phyloP scores from a whole-genome alignment of 495 filamentous ascomycete genomes.

The Hyphodiscus hymeniophilus region DNA sequence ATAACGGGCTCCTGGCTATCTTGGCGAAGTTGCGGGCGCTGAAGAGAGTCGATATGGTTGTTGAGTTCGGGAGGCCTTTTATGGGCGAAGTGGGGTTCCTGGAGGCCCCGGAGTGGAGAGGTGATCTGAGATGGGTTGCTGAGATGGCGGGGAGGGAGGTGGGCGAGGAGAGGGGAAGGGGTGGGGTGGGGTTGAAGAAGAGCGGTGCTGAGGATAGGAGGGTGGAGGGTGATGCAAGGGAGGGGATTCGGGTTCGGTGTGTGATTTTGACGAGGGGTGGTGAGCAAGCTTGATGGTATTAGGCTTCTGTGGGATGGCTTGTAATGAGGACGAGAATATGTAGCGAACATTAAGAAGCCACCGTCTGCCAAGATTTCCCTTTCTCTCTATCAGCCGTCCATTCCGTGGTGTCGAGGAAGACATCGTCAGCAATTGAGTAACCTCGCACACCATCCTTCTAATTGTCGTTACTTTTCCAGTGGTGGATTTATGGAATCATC shows the following conservation, averaged over 20 bases:
- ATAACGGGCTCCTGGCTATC: slow-evolving; percentile 13
- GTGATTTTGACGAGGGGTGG: slow-evolving; percentile 19
- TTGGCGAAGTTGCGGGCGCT: slow-evolving; percentile 13
- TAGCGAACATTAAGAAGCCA: too few species aligned
- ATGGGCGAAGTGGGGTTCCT: slow-evolving; percentile 12
- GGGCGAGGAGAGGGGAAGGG: slow-evolving; percentile 6
- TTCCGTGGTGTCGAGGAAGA: too few species aligned
- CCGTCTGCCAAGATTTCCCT: too few species aligned
- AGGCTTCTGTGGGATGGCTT: too few species aligned
- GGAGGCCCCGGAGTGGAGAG: slow-evolving; percentile 13
- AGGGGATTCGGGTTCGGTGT: slow-evolving; percentile 9
- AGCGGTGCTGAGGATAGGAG: background rate
- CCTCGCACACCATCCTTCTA: too few species aligned
- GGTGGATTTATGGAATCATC: too few species aligned
- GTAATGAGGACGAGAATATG: too few species aligned
- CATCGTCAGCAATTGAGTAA: too few species aligned
- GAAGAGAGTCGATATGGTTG: slow-evolving; percentile 14
- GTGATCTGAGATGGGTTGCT: slow-evolving; percentile 16
- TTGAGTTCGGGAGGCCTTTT: slow-evolving; percentile 16
- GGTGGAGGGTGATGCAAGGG: background rate
- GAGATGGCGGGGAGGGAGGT: slow-evolving; percentile 6
- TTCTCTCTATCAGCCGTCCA: too few species aligned
- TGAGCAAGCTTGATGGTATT: slow-evolving; percentile 12
- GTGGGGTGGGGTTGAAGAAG: background rate
- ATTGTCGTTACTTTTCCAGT: too few species aligned